Conservation (phyloP, 345 rosid species). For the Kandelia obovata region DNA sequence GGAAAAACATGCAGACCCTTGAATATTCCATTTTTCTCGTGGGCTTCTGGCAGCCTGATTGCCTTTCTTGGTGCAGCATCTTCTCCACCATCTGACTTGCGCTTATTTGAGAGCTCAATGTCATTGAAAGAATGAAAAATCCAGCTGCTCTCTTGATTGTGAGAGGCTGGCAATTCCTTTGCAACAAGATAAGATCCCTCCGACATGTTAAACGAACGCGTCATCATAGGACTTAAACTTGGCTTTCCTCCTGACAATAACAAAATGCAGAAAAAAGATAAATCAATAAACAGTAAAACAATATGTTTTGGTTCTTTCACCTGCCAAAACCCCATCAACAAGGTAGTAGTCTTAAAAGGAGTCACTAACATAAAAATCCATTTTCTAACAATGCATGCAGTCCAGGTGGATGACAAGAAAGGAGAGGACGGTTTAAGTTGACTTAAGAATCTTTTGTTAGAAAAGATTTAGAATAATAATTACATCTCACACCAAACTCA, state of each 20-base stretch:
- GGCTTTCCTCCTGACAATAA: neutral
- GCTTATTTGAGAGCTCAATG: constrained; percentile 37
- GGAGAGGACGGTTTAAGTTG: too few species aligned
- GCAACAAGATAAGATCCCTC: constrained; percentile 43
- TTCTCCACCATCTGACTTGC: constrained; percentile 27
- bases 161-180: constrained; percentile 43
- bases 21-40: constrained; percentile 7
- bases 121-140: constrained; percentile 34
- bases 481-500: too few species aligned
- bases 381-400: too few species aligned
- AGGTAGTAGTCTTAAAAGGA: too few species aligned
- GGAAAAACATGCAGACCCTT: constrained; percentile 10
- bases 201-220: constrained; percentile 38
- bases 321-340: neutral
- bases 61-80: constrained; percentile 24
- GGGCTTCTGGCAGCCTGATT: constrained; percentile 16
- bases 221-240: neutral
- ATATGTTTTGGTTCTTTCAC: neutral
- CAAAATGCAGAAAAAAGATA: neutral
- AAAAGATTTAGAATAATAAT: too few species aligned
- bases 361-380: too few species aligned
- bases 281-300: neutral
- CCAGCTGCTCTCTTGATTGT: constrained; percentile 49
- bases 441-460: too few species aligned
- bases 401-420: too few species aligned